phyloP scores from a whole-genome alignment of 2,329 filamentous ascomycete species.

The Fragosphaeria purpurea region DNA sequence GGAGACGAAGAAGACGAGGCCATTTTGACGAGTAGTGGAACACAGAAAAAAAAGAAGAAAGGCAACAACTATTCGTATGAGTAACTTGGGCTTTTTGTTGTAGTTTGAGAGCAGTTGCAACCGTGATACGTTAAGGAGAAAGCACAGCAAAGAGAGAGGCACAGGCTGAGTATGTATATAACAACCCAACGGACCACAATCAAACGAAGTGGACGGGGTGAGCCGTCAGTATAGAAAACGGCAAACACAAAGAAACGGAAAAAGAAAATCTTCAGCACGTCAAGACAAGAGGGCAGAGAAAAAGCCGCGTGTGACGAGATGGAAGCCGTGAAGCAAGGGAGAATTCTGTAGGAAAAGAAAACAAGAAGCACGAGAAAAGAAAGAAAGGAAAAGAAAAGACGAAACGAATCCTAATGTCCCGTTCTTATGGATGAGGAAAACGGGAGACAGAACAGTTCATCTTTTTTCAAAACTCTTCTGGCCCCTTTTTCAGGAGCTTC shows the following conservation, averaged over 20 bases:
- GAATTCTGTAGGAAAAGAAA: not conserved
- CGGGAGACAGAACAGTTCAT: not conserved
- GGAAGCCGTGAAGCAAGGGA: too few relatives aligned
- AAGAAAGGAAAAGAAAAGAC: not conserved
- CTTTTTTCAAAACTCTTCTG: not conserved
- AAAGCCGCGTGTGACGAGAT: too few relatives aligned
- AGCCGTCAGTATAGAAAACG: too few relatives aligned
- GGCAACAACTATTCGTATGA: not conserved
- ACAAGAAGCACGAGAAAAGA: not conserved
- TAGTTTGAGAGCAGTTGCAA: too few relatives aligned
- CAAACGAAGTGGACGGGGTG: too few relatives aligned
- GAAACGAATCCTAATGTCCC: not conserved
- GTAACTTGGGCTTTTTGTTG: too few relatives aligned
- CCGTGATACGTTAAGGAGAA: too few relatives aligned
- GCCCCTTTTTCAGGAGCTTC: not conserved
- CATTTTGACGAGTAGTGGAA: not conserved
- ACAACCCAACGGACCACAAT: too few relatives aligned
- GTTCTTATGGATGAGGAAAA: not conserved
- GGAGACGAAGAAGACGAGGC: not conserved
- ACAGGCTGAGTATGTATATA: too few relatives aligned
- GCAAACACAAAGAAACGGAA: too few relatives aligned
- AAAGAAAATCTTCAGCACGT: too few relatives aligned
- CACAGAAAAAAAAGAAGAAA: not conserved
- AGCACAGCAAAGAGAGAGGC: too few relatives aligned
- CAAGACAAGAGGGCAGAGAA: not conserved